phyloP scores from a whole-genome alignment of 768 basidiomycete species.

The Lactarius indigo region DNA sequence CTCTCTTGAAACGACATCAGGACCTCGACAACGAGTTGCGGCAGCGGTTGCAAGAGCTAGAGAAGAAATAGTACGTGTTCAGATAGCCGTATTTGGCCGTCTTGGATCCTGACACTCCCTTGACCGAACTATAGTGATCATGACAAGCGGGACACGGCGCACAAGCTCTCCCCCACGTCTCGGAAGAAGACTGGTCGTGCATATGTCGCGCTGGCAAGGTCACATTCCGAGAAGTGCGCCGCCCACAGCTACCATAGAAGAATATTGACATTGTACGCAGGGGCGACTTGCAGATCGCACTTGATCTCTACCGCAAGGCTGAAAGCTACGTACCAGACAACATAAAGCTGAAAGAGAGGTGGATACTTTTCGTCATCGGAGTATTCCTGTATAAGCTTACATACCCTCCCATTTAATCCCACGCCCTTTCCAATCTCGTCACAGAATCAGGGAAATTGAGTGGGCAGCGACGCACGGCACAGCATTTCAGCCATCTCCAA shows the following conservation, averaged over 20 bases:
- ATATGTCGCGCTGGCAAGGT: conserved; percentile 78
- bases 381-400: conserved; percentile 47
- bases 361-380: conserved; percentile 66
- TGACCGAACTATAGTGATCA: conserved; percentile 45
- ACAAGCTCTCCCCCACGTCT: conserved; percentile 65
- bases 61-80: conserved; percentile 63
- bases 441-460: conserved; percentile 79
- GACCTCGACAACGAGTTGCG: conserved; percentile 69
- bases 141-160: conserved; percentile 58
- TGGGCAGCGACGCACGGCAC: conserved; percentile 66
- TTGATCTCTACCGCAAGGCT: conserved; percentile 80
- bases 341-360: conserved; percentile 83
- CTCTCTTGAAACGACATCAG: conserved; percentile 58
- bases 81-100: not conserved
- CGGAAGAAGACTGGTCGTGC: conserved; percentile 81
- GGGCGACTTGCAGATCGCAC: conserved; percentile 75
- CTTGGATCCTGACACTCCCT: not conserved
- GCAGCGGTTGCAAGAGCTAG: conserved; percentile 60
- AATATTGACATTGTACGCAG: conserved; percentile 35
- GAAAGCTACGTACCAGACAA: conserved; percentile 85
- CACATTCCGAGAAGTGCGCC: conserved; percentile 75
- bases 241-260: not conserved
- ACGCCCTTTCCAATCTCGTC: conserved; percentile 27
- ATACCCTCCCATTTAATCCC: conserved; percentile 27
- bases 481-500: conserved; percentile 58